These are phyloP conservation scores for Malassezia sp. DNA, from an alignment of 1,284 basidiomycete genomes.

Conservation along the genomic window DNA sequence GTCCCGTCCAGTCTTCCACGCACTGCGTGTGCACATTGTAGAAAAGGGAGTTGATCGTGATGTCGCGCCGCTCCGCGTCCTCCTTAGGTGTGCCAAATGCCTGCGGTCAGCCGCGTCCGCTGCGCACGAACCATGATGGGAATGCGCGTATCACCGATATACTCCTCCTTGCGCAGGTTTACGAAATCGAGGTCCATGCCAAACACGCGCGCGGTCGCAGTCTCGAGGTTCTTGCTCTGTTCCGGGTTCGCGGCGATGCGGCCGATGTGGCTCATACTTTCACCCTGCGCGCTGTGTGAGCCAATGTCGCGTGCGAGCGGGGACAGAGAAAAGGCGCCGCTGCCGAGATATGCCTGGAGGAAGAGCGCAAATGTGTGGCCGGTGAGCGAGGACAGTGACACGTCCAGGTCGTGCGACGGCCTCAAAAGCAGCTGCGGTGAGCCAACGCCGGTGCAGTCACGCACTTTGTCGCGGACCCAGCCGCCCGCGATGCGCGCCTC, in stretches of 20 bases:
- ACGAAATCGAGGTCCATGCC: constrained; percentile 86
- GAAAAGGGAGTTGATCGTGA: constrained; percentile 91
- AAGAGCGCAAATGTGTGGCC: constrained; percentile 77
- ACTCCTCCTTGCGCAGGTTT: constrained; percentile 80
- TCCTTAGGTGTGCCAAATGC: constrained; percentile 81
- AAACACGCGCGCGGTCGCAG: constrained; percentile 74
- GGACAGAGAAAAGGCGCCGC: constrained; percentile 48
- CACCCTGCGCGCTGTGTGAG: constrained; percentile 13
- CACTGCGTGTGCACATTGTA: constrained; percentile 83
- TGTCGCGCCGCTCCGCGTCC: constrained; percentile 80
- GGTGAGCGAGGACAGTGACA: constrained; percentile 74
- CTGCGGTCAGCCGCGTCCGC: constrained; percentile 55
- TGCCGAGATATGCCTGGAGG: constrained; percentile 59
- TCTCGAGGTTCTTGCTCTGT: constrained; percentile 96
- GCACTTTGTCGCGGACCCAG: constrained; percentile 97
- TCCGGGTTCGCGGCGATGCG: constrained; percentile 90
- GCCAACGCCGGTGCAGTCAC: constrained; percentile 54
- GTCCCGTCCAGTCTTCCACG: constrained; percentile 79
- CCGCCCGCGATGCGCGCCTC: constrained; percentile 59
- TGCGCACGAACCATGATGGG: no score
- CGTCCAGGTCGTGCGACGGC: constrained; percentile 82
- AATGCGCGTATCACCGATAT: constrained; percentile 74
- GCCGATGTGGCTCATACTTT: constrained; percentile 48
- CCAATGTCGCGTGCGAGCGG: constrained; percentile 8
- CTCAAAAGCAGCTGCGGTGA: constrained; percentile 66